Conservation (phyloP, 2,329 filamentous ascomycete species). For the Nectriaceae sp. region DNA sequence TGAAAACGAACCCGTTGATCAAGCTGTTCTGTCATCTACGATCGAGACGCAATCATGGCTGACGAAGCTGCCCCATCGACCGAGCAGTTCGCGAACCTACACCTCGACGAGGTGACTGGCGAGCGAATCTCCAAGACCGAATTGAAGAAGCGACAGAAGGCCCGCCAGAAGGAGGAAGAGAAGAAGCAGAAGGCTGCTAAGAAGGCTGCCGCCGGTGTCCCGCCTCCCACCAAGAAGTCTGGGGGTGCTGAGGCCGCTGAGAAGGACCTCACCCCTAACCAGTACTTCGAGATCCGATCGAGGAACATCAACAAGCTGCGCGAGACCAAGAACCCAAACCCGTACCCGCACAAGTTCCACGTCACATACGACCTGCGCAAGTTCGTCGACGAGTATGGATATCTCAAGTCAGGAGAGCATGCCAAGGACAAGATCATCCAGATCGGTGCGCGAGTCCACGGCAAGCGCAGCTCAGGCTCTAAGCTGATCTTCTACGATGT, state of each 20-base stretch:
- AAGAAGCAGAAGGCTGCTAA: constrained; percentile 84
- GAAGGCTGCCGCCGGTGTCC: constrained; percentile 68
- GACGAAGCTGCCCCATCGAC: constrained; percentile 39
- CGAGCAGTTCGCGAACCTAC: constrained; percentile 67
- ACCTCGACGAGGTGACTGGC: constrained; percentile 90
- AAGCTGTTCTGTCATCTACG: neutral
- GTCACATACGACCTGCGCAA: constrained; percentile 80
- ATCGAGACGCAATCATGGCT: constrained; percentile 30
- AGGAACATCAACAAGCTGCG: constrained; percentile 62
- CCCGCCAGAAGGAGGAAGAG: constrained; percentile 80
- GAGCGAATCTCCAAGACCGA: constrained; percentile 83
- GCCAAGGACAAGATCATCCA: constrained; percentile 74
- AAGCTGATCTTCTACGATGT: constrained; percentile 90
- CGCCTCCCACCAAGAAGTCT: constrained; percentile 39
- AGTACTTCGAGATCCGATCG: constrained; percentile 95
- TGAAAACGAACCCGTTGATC: neutral
- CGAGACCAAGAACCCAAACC: constrained; percentile 40
- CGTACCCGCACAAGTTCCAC: constrained; percentile 88
- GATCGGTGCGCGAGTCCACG: constrained; percentile 86
- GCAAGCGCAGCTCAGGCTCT: constrained; percentile 76
- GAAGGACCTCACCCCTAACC: constrained; percentile 59
- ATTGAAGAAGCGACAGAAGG: constrained; percentile 95
- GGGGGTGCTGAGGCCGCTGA: constrained; percentile 62
- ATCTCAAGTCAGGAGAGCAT: constrained; percentile 86
- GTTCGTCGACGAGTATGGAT: constrained; percentile 75